Evolutionary conservation across 805 yeast genomes (phyloP).

Genomic region (Candida succiphila): DNA sequence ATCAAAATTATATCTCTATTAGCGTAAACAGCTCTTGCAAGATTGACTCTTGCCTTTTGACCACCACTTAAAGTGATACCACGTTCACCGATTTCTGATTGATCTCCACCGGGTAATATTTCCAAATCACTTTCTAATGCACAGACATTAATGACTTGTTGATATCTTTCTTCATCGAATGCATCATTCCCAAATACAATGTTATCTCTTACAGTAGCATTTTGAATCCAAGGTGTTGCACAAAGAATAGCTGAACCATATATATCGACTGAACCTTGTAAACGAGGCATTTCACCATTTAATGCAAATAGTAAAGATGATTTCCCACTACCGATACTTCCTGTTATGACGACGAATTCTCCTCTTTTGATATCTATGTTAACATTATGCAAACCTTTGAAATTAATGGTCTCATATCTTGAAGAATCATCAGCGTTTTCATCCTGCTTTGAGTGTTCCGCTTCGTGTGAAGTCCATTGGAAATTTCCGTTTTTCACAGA

Average conservation of each 20-base stretch:
- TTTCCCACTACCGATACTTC: constrained; percentile 78
- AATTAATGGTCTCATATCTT: constrained; percentile 4
- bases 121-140: constrained; percentile 58
- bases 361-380: constrained; percentile 46
- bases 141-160: constrained; percentile 49
- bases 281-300: constrained; percentile 55
- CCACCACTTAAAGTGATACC: constrained; percentile 85
- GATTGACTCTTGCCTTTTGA: constrained; percentile 71
- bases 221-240: constrained; percentile 72
- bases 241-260: constrained; percentile 42
- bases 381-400: constrained; percentile 38
- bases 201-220: constrained; percentile 67
- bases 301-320: constrained; percentile 62
- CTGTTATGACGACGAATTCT: constrained; percentile 70
- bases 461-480: constrained; percentile 48
- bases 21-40: constrained; percentile 74
- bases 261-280: constrained; percentile 38
- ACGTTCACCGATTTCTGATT: constrained; percentile 75
- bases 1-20: constrained; percentile 55
- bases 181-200: constrained; percentile 52
- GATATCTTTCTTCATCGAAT: constrained; percentile 40
- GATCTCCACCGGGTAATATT: constrained; percentile 64
- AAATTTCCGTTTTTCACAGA: constrained; percentile 44
- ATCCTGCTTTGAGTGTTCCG: too few relatives aligned
- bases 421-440: constrained; percentile 4